Evolutionary conservation across 176 grass and related monocot species (phyloP).

Genomic region (Carex cristatella): DNA sequence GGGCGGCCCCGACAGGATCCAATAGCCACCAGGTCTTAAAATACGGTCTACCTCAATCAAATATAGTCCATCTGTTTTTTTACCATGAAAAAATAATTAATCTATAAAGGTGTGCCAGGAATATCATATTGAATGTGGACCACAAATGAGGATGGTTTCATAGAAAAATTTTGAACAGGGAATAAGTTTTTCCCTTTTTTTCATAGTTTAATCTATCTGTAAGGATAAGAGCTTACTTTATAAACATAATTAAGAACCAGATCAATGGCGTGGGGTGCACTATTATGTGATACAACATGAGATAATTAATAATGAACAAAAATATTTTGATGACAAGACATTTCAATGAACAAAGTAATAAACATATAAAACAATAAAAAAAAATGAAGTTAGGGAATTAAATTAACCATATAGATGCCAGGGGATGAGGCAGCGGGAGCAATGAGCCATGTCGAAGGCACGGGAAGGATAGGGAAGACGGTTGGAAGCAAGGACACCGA

Average conservation of each 20-base stretch:
- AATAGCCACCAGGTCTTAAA: conserved; percentile 84
- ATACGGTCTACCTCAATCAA: conserved; percentile 89
- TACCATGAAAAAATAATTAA: conserved; percentile 18
- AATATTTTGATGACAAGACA: no score
- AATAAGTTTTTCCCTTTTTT: not conserved
- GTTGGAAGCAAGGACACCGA: conserved; percentile 75
- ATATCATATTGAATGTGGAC: not conserved
- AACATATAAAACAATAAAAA: not conserved
- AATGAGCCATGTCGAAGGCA: conserved; percentile 95
- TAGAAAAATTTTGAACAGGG: not conserved
- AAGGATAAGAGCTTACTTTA: not conserved
- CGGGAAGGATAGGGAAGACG: conserved; percentile 75
- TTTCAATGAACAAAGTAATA: not conserved
- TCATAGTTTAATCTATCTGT: not conserved
- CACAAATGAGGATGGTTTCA: not conserved
- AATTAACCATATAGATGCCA: conserved; percentile 64
- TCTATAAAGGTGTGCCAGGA: not conserved
- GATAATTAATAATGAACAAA: not conserved
- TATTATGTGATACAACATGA: not conserved
- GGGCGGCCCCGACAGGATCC: conserved; percentile 93
- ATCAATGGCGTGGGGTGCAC: not conserved
- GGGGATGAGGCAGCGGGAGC: conserved; percentile 90
- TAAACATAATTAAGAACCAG: not conserved
- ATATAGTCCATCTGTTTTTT: conserved; percentile 60
- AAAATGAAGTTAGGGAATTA: not conserved